Conservation (phyloP, 2,329 filamentous ascomycete genomes). For the Fusarium sp. region DNA sequence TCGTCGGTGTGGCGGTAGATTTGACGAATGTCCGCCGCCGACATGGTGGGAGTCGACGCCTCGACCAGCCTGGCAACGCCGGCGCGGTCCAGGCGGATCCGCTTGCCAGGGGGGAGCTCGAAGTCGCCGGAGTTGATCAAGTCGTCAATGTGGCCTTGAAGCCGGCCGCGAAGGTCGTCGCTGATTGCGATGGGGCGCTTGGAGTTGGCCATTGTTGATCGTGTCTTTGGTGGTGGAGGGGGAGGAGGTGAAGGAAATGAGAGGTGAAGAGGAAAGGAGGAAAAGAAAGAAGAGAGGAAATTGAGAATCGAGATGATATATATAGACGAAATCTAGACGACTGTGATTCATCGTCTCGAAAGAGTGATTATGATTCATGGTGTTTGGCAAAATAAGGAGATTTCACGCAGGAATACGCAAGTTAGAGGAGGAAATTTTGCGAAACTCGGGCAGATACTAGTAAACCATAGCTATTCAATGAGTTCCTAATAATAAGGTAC, state of each 20-base stretch:
- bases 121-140: background rate
- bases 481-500: background rate
- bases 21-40: background rate
- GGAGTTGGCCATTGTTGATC: background rate
- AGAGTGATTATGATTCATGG: background rate
- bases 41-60: background rate
- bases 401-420: background rate
- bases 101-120: background rate
- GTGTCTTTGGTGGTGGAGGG: background rate
- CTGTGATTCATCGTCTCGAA: background rate
- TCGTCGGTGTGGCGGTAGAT: rapidly evolving
- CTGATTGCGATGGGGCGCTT: background rate
- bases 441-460: background rate
- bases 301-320: background rate
- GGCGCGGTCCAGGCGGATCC: background rate
- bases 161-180: background rate
- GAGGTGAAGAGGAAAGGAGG: background rate
- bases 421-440: background rate
- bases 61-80: background rate
- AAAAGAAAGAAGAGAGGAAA: background rate
- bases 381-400: background rate
- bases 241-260: background rate
- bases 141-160: background rate
- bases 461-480: background rate
- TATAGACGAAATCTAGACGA: background rate